phyloP scores from a whole-genome alignment of 2,329 filamentous ascomycete genomes.

The Phaeoacremonium minimum region DNA sequence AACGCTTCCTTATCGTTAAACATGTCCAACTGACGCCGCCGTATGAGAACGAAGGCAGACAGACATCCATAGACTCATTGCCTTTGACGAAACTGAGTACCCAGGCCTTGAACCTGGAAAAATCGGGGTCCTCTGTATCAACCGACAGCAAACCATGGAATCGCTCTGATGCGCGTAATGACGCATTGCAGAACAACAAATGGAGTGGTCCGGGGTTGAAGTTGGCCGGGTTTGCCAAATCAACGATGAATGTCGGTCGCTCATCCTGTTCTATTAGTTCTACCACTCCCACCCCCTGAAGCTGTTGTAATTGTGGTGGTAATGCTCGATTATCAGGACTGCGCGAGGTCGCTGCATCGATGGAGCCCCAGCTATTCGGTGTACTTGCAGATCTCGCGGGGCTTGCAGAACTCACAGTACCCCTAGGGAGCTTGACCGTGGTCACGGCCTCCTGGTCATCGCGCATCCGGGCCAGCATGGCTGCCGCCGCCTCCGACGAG shows the following conservation, averaged over 20 bases:
- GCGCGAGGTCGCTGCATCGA: conserved; percentile 42
- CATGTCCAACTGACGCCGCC: conserved; percentile 66
- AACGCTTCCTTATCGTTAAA: conserved; percentile 63
- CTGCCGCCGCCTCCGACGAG: conserved; percentile 34
- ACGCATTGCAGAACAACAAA: conserved; percentile 65
- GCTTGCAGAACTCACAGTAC: conserved; percentile 43
- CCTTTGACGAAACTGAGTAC: conserved; percentile 51
- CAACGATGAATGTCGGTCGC: conserved; percentile 71
- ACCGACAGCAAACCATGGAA: conserved; percentile 54
- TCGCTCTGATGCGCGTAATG: conserved; percentile 53
- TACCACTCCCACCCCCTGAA: conserved; percentile 62
- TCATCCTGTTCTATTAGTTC: conserved; percentile 75
- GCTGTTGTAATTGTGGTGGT: conserved; percentile 45
- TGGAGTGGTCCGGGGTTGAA: conserved; percentile 48
- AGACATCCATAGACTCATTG: conserved; percentile 47
- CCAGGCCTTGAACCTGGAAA: conserved; percentile 67
- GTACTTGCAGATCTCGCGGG: conserved; percentile 45
- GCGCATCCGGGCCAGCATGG: conserved; percentile 41
- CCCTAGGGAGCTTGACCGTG: conserved; percentile 51
- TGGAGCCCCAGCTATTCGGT: conserved; percentile 49
- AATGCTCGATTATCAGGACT: conserved; percentile 48
- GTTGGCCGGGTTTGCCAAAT: conserved; percentile 57
- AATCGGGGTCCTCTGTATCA: conserved; percentile 42
- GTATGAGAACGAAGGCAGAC: conserved; percentile 52
- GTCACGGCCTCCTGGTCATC: conserved; percentile 44